These are phyloP conservation scores for Blastocystis hominis DNA, from an alignment of 352 stramenopile genomes.

Conservation along the genomic window DNA sequence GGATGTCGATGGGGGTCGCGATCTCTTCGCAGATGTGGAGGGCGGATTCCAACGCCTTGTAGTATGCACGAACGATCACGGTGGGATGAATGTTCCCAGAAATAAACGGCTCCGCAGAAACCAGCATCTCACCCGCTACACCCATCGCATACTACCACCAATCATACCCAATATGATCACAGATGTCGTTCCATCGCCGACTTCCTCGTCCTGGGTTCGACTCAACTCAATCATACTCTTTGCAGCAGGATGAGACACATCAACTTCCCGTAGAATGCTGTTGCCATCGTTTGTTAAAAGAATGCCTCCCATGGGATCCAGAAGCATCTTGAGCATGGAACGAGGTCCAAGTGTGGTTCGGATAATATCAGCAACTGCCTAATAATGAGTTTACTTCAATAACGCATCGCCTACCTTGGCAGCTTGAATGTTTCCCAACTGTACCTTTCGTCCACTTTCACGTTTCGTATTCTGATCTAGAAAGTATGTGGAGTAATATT, in stretches of 20 bases:
- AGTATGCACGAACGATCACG: constrained; percentile 88
- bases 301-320: constrained; percentile 97
- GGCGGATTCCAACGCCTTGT: constrained; percentile 73
- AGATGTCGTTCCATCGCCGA: constrained; percentile 97
- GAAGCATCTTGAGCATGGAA: constrained; percentile 97
- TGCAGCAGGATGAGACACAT: constrained; percentile 90
- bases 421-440: constrained; percentile 93
- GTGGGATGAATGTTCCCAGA: constrained; percentile 90
- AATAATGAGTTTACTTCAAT: not conserved
- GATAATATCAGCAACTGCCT: constrained; percentile 91
- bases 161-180: constrained; percentile 88
- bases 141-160: not conserved
- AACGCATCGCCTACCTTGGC: constrained; percentile 68
- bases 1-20: constrained; percentile 81
- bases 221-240: constrained; percentile 99
- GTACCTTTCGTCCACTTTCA: constrained; percentile 87
- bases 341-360: constrained; percentile 91
- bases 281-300: constrained; percentile 99
- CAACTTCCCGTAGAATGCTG: constrained; percentile 92
- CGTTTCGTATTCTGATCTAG: constrained; percentile 88
- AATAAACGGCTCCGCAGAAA: constrained; percentile 89
- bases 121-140: constrained; percentile 87
- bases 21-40: constrained; percentile 84
- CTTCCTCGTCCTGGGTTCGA: constrained; percentile 94
- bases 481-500: not conserved